Evolutionary conservation across 352 stramenopile species (phyloP).

Genomic region (Pythium aphanidermatum): DNA sequence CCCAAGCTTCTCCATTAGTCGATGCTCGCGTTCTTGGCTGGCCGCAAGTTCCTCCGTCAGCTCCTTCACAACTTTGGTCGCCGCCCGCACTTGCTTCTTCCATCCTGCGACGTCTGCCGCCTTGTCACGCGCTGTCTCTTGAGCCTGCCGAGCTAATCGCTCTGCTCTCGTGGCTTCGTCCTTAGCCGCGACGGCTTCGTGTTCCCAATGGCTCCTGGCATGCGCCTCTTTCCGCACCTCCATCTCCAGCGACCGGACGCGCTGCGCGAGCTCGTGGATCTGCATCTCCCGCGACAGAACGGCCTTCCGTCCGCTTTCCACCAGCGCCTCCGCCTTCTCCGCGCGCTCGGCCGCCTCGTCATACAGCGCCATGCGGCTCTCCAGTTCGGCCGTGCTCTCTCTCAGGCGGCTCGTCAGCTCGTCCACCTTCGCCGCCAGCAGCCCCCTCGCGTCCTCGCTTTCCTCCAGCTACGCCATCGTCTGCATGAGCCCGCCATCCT

Average conservation of each 20-base stretch:
- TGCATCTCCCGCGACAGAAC: conserved; percentile 62
- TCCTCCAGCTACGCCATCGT: conserved; percentile 15
- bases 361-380: conserved; percentile 48
- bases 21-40: not conserved
- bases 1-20: not conserved
- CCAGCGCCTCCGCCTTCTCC: conserved; percentile 31
- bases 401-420: conserved; percentile 35
- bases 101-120: conserved; percentile 24
- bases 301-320: conserved; percentile 37
- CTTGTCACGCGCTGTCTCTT: conserved; percentile 14
- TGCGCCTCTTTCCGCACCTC: conserved; percentile 29
- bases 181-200: conserved; percentile 31
- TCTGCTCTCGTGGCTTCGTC: conserved; percentile 18
- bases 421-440: conserved; percentile 32
- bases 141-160: conserved; percentile 6
- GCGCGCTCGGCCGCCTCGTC: conserved; percentile 35
- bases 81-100: conserved; percentile 38
- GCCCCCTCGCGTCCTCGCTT: conserved; percentile 27
- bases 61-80: conserved; percentile 25
- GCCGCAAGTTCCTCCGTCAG: conserved; percentile 9
- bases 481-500: no score
- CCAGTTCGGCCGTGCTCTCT: conserved; percentile 51
- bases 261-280: conserved; percentile 39
- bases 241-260: conserved; percentile 23
- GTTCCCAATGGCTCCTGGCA: conserved; percentile 46